phyloP scores from a whole-genome alignment of 345 rosid genomes.

The Sonneratia caseolaris region DNA sequence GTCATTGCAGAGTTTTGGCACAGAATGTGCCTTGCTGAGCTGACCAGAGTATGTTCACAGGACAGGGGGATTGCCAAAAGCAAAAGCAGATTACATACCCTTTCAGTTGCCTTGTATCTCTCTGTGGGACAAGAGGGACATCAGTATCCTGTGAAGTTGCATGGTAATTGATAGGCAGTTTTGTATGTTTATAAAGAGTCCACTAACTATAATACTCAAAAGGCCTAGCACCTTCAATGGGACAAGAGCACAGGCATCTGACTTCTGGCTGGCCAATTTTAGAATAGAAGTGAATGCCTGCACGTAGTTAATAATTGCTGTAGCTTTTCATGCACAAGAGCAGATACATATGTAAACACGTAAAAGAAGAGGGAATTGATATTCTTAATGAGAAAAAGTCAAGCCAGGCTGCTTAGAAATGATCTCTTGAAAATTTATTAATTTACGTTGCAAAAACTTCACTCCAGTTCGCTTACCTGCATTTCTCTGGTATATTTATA shows the following conservation, averaged over 20 bases:
- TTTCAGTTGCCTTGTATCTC: conserved; percentile 24
- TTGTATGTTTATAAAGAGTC: neutral
- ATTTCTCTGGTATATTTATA: conserved; percentile 38
- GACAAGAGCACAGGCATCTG: conserved; percentile 27
- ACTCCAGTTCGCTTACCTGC: conserved; percentile 33
- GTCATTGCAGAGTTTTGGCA: neutral
- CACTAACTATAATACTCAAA: neutral
- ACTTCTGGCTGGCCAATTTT: conserved; percentile 24
- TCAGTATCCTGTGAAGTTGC: conserved; percentile 34
- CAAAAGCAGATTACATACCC: conserved; percentile 30
- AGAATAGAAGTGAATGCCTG: conserved; percentile 34
- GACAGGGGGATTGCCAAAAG: neutral
- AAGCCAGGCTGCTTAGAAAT: neutral
- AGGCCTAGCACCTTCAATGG: conserved; percentile 29
- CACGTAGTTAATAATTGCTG: neutral
- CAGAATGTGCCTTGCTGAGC: conserved; percentile 4
- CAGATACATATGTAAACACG: neutral
- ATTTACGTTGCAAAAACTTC: neutral
- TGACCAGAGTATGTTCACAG: neutral
- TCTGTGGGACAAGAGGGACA: conserved; percentile 16
- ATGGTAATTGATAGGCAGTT: neutral
- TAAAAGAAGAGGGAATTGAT: neutral
- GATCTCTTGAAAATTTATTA: neutral
- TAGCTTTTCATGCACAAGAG: neutral
- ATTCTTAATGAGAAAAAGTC: neutral